Evolutionary conservation across 805 yeast genomes (phyloP), one percentile per base, ranked within the genome.

Genomic region (Grigorovia jiainica): DNA sequence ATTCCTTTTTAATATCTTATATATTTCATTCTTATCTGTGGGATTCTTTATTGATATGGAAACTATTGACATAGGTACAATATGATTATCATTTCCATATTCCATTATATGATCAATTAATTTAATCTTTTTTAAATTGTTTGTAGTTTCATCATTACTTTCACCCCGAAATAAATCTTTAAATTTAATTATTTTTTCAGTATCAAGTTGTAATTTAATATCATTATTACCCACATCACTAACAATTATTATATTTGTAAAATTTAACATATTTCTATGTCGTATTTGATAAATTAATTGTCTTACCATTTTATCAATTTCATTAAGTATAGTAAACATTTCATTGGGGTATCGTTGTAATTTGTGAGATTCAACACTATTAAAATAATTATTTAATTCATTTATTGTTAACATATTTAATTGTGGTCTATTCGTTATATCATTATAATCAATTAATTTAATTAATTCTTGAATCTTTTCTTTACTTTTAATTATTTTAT

Each of bases 171-270:
- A 11, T 19, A 45, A 8, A 7, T 34, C 23, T 23, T 30, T 17
- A 5, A 38, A 24, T 13, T 19, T 10, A 4, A 39, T 33, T 1
- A 34, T 20, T 9, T 32, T 36, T 5, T 1, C 19, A 20, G 13
- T n/a, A 11, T 23, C 25, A 3, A 15, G 11, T 27, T 16, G 23
- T 21, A 17, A 15, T 3, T 20, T 8, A 90, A 0, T 94, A 81
- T 96, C 96, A 58, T 87, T 96, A 58, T 89, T 96, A 36, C 95
- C 84, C 4, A 89, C 82, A 59, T 89, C 96, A 36, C 95, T 84
- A 3, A 89, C 82, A 34, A 89, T 65, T 0, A 90, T 63, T 17
- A 89, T 62, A 57, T 90, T 89, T 16, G 82, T 83, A 34, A 86
- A 70, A 18, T 77, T 69, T 0, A 72, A 63, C 45, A 87, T 63